Conservation (phyloP, 208 protist species). For the Leptomonas pyrrhocoris region DNA sequence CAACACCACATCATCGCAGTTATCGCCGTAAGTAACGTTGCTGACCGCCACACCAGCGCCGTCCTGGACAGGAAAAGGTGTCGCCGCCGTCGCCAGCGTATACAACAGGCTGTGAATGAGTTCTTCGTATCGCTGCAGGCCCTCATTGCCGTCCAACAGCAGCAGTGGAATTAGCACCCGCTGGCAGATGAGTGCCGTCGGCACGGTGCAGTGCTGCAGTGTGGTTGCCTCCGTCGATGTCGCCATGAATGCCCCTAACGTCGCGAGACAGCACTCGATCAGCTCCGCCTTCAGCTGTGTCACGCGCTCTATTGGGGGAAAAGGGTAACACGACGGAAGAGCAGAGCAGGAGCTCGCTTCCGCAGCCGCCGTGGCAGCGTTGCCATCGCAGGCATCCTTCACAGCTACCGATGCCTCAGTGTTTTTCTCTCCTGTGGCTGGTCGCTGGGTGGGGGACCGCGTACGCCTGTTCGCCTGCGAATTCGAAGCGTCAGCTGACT, state of each 20-base stretch:
- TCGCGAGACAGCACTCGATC: slow-evolving; percentile 20
- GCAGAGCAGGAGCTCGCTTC: background rate
- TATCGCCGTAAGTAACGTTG: background rate
- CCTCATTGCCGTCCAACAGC: slow-evolving; percentile 39
- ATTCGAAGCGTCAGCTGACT: background rate
- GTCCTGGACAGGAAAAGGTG: background rate
- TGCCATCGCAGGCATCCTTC: background rate
- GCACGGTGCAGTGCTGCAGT: slow-evolving; percentile 13
- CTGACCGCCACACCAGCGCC: background rate
- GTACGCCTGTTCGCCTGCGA: slow-evolving; percentile 1
- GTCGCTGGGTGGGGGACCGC: slow-evolving; percentile 24
- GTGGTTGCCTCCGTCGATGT: background rate
- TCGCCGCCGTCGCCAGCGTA: slow-evolving; percentile 18
- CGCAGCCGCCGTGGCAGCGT: background rate
- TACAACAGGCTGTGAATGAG: slow-evolving; percentile 34
- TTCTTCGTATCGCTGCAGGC: slow-evolving; percentile 31
- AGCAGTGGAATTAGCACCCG: slow-evolving; percentile 79
- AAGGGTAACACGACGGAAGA: slow-evolving; percentile 30
- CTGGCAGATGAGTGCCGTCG: slow-evolving; percentile 58
- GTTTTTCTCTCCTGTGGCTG: background rate
- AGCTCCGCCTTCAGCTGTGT: slow-evolving; percentile 15
- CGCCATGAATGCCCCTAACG: slow-evolving; percentile 8
- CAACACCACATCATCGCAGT: slow-evolving; percentile 68
- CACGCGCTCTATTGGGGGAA: slow-evolving; percentile 16
- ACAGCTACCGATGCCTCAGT: background rate